Conservation (phyloP, 208 protist species). For the Leishmania tarentolae region DNA sequence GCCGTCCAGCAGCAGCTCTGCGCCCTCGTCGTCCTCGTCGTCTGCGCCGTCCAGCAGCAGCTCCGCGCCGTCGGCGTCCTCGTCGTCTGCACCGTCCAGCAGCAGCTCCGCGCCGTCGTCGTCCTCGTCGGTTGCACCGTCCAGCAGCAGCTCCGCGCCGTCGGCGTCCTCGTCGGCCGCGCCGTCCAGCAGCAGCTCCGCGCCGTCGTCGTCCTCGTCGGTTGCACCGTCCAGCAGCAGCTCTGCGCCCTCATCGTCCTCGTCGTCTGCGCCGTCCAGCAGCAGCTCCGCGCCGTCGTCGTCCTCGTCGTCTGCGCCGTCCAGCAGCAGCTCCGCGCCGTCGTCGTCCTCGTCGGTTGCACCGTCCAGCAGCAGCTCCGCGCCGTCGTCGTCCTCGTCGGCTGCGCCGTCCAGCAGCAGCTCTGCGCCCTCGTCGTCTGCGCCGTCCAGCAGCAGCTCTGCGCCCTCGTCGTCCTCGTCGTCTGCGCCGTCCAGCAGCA, state of each 20-base stretch:
- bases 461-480: background rate
- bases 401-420: background rate
- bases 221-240: background rate
- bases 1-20: too few species aligned
- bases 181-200: background rate
- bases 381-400: background rate
- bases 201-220: constrained; percentile 1
- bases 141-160: background rate
- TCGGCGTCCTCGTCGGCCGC: background rate
- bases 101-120: background rate
- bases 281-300: background rate
- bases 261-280: constrained; percentile 1
- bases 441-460: background rate
- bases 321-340: background rate
- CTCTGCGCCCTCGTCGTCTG: background rate
- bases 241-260: background rate
- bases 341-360: background rate
- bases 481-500: constrained; percentile 1
- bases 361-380: background rate
- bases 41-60: background rate
- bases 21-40: too few species aligned
- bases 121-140: background rate
- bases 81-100: background rate
- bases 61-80: background rate
- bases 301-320: background rate